A percentile compares a stretch with the other conserved stretches of the same genome.
These are phyloP conservation scores for Phytophthora palmivora DNA, from an alignment of 352 stramenopile genomes.

Conservation along the genomic window DNA sequence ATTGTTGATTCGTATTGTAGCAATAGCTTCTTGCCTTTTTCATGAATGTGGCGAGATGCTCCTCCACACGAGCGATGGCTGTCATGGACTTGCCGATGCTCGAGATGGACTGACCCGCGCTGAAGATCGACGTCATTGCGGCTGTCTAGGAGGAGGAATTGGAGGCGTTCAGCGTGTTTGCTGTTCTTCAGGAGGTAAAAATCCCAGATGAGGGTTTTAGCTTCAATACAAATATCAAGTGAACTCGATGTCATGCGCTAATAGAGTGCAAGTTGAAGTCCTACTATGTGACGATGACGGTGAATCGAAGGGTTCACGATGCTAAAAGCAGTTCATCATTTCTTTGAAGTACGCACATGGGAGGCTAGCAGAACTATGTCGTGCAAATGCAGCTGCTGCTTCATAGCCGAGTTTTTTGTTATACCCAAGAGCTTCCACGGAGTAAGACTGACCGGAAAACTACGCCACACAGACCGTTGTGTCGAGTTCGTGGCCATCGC, in stretches of 20 bases:
- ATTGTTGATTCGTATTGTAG: not conserved
- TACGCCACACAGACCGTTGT: not conserved
- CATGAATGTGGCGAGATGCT: slow-evolving; percentile 87
- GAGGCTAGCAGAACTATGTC: no score
- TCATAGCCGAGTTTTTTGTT: no score
- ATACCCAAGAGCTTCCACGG: no score
- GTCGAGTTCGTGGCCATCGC: not conserved
- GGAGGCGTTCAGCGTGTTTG: slow-evolving; percentile 4
- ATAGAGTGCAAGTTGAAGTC: slow-evolving; percentile 14
- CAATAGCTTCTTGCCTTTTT: slow-evolving; percentile 63
- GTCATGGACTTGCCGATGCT: slow-evolving; percentile 89
- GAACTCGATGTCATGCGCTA: not conserved
- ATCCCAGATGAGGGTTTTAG: slow-evolving; percentile 12
- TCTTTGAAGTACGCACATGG: no score
- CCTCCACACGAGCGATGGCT: slow-evolving; percentile 76
- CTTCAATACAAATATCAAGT: slow-evolving; percentile 12
- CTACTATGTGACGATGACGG: no score
- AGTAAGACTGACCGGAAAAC: not conserved
- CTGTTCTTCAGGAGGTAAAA: slow-evolving; percentile 5
- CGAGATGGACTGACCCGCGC: slow-evolving; percentile 83
- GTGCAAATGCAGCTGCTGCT: no score
- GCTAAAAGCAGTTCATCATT: no score
- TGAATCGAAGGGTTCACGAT: no score
- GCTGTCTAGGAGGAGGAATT: slow-evolving; percentile 2
- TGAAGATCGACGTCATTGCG: slow-evolving; percentile 77